phyloP scores from a whole-genome alignment of 805 yeast species.

The Ogataea ramenticola region DNA sequence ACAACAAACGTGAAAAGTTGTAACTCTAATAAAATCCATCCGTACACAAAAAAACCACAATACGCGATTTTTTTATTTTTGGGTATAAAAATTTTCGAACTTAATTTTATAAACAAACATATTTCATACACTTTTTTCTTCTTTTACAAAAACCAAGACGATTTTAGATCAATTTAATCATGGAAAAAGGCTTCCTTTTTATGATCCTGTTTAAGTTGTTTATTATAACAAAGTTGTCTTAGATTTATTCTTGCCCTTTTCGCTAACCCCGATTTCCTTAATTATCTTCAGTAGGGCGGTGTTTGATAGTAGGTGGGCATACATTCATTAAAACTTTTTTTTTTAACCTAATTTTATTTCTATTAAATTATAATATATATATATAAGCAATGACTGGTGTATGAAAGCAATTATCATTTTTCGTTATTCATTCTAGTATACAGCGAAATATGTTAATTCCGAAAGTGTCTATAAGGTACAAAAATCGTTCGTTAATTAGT shows the following conservation, averaged over 20 bases:
- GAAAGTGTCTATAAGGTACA: too few species aligned
- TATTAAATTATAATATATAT: too few species aligned
- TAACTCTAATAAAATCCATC: too few species aligned
- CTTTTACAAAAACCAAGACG: neutral
- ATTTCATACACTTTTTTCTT: too few species aligned
- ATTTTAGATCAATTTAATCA: too few species aligned
- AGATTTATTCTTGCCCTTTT: conserved; percentile 20
- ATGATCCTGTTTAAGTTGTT: too few species aligned
- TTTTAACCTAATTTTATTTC: neutral
- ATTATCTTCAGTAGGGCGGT: conserved; percentile 23
- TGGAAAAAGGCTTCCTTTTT: neutral
- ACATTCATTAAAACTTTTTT: conserved; percentile 13
- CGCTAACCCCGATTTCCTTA: conserved; percentile 29
- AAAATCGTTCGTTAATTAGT: too few species aligned
- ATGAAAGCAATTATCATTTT: neutral
- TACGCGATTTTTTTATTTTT: neutral
- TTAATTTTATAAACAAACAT: too few species aligned
- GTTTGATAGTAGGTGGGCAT: conserved; percentile 33
- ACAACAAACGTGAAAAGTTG: too few species aligned
- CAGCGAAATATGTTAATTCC: too few species aligned
- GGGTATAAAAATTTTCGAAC: neutral
- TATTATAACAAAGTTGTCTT: neutral
- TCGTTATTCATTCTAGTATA: too few species aligned
- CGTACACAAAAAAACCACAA: too few species aligned
- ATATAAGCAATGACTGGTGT: neutral